These are phyloP conservation scores for Senna tora DNA, from an alignment of 306 rosid species.

Conservation along the genomic window DNA sequence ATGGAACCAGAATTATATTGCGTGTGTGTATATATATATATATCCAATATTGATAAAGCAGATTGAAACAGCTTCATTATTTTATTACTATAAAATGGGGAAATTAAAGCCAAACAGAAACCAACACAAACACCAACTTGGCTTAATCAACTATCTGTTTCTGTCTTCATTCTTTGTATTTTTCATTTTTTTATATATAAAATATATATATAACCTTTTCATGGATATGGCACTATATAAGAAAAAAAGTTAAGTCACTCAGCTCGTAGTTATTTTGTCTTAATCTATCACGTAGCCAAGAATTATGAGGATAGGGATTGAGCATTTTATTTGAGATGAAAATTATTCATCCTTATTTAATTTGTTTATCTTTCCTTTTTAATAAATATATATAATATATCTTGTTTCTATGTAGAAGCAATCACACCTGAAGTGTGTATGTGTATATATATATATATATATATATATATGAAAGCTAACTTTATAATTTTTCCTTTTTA, in stretches of 20 bases:
- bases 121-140: neutral
- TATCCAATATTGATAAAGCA: too few relatives aligned
- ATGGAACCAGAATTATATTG: too few relatives aligned
- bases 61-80: too few relatives aligned
- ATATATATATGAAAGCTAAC: too few relatives aligned
- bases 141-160: neutral
- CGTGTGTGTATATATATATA: too few relatives aligned
- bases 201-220: neutral
- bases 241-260: constrained; percentile 3
- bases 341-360: constrained; percentile 16
- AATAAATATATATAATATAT: neutral
- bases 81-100: too few relatives aligned
- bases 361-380: neutral
- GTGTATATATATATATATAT: too few relatives aligned
- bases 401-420: neutral
- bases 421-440: neutral
- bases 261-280: constrained; percentile 10
- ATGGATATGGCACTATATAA: too few relatives aligned
- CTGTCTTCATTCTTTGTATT: neutral
- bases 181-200: neutral
- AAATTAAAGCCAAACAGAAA: too few relatives aligned
- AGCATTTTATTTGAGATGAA: neutral
- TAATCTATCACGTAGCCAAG: neutral
- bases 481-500: too few relatives aligned
- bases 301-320: neutral